Evolutionary conservation across 495 filamentous ascomycete species (phyloP), one percentile per base, ranked within the genome.

Genomic region (Talaromyces borbonicus): DNA sequence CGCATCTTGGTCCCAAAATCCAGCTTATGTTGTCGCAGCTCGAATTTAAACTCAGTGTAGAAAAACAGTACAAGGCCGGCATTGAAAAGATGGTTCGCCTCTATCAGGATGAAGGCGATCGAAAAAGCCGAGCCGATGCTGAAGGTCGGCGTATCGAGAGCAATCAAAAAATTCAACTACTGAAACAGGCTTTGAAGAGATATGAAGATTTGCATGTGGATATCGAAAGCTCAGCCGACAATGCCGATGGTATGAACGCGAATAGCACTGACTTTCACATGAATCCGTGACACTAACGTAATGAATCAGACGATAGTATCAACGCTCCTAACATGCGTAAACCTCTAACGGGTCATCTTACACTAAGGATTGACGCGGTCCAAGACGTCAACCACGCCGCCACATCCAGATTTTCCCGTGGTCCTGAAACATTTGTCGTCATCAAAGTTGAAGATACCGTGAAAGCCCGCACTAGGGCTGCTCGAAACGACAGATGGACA

Each of bases 51-150:
- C 71, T 97, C 37, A 97, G 90, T 56, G 93, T 99, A 29, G 92
- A 99, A 67, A 94, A 96, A 58, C 92, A 99, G 65, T 99, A 99
- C 67, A 92, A 97, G 55, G 93, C 93, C 50, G 92, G 92, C 49
- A 90, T 99, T 52, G 93, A 99, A 65, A 99, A 99, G 73, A 99
- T 99, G 93, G 85, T 94, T 32, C 87, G 89, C 61, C 73, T 97
- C 33, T 99, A 99, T 58, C 83, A 92, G 62, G 89, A 97, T 68
- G 92, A 97, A 63, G 90, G 92, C n/a, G 92, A 99, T 56, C 80
- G 87, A 48, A 96, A 94, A 69, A 95, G 89, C 66, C 85, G 81
- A 54, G 78, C 84, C 42, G 92, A 99, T 67, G 93, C 92, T 19
- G 87, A 94, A 56, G 85, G 80, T 25, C 79, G 83, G 57, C 77